Percentiles rank a stretch among this genome's conserved stretches.
Evolutionary conservation across 768 basidiomycete genomes (phyloP).

Genomic region (Xerocomellus chrysenteron): DNA sequence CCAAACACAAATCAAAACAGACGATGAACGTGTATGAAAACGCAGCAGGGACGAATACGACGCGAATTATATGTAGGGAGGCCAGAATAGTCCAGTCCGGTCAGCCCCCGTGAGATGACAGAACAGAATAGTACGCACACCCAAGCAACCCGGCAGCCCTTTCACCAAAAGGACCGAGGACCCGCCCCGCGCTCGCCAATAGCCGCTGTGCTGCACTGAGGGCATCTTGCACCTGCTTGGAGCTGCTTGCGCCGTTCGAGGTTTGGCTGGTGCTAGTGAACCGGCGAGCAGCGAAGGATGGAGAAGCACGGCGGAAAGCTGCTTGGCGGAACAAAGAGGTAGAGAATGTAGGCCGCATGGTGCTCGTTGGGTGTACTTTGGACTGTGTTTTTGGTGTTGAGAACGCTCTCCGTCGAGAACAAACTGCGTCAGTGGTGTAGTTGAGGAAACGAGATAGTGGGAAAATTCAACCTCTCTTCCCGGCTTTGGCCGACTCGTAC

Average conservation of each 20-base stretch:
- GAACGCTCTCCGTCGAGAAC: constrained; percentile 2
- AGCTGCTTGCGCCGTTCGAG: constrained; percentile 42
- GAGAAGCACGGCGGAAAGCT: constrained; percentile 13
- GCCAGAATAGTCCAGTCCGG: background rate
- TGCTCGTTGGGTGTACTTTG: constrained; percentile 4
- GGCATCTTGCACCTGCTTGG: constrained; percentile 72
- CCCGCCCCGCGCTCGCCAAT: constrained; percentile 49
- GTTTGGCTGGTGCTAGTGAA: constrained; percentile 37
- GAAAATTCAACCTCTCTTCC: background rate
- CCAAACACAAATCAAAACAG: background rate
- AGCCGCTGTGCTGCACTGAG: constrained; percentile 58
- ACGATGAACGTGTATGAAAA: background rate
- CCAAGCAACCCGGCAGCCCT: constrained; percentile 59
- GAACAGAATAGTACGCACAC: constrained; percentile 34
- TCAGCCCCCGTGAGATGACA: background rate
- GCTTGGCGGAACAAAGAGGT: constrained; percentile 26
- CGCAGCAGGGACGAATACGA: background rate
- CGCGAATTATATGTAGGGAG: background rate
- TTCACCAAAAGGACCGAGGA: constrained; percentile 49
- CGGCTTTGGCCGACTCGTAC: constrained; percentile 5
- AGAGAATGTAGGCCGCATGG: constrained; percentile 27
- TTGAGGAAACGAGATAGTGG: background rate
- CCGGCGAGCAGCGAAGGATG: constrained; percentile 30
- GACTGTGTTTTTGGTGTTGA: background rate
- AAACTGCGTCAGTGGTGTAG: background rate